These are phyloP conservation scores for Nemania sp. DNA, from an alignment of 2,329 filamentous ascomycete genomes.

Conservation along the genomic window DNA sequence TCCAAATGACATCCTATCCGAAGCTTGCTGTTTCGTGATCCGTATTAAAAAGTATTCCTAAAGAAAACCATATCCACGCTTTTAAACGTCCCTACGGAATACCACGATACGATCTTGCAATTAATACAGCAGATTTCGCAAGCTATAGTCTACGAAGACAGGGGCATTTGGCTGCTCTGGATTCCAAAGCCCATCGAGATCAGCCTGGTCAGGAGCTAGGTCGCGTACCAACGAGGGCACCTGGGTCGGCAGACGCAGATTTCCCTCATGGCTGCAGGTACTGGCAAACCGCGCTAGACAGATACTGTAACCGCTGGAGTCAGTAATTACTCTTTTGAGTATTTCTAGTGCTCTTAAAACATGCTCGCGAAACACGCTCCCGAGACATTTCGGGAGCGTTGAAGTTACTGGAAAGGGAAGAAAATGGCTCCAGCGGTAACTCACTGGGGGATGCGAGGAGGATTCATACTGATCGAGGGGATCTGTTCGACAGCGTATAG, in stretches of 20 bases:
- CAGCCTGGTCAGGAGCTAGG: neutral
- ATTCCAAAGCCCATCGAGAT: neutral
- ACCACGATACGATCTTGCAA: neutral
- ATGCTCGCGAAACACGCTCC: no score
- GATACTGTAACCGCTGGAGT: no score
- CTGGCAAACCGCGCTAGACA: neutral
- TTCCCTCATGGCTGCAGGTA: neutral
- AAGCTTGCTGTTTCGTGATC: neutral
- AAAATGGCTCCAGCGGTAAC: no score
- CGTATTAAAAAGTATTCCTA: neutral
- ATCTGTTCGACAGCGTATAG: conserved; percentile 10
- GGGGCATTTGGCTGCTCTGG: neutral
- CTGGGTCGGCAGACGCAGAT: neutral
- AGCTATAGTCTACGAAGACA: neutral
- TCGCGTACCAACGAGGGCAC: neutral
- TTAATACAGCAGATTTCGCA: conserved; percentile 1
- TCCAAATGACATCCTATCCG: neutral
- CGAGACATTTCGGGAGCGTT: no score
- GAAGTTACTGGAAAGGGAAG: no score
- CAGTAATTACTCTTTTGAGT: no score
- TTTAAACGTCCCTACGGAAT: neutral
- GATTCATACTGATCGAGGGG: neutral
- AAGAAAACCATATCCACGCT: neutral
- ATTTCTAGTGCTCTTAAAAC: no score
- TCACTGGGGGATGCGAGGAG: conserved; percentile 5